These are phyloP conservation scores for Maudiozyma pseudohumilis DNA, from an alignment of 805 yeast genomes.

Conservation along the genomic window DNA sequence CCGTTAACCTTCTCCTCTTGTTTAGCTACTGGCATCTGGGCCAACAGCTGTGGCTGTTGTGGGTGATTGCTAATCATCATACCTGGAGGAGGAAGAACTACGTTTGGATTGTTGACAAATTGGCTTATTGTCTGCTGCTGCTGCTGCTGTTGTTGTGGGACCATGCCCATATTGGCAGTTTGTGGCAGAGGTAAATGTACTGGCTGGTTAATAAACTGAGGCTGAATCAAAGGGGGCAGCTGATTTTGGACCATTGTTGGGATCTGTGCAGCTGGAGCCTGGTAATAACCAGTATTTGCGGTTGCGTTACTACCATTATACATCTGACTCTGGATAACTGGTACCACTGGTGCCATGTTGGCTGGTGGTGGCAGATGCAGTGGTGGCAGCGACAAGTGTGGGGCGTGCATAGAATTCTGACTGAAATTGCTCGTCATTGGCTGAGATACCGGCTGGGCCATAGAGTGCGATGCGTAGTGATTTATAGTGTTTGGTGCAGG, in stretches of 20 bases:
- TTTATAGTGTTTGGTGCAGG: neutral
- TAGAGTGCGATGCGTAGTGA: neutral
- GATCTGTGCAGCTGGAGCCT: slow-evolving; percentile 5
- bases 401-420: too few species aligned
- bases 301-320: neutral
- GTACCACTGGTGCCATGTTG: too few species aligned
- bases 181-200: neutral
- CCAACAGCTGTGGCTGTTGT: slow-evolving; percentile 8
- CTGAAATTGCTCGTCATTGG: neutral
- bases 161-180: neutral
- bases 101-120: neutral
- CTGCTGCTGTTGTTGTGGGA: neutral
- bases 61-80: slow-evolving; percentile 5
- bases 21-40: slow-evolving; percentile 3
- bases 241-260: too few species aligned
- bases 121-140: neutral
- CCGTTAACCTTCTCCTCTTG: slow-evolving; percentile 35
- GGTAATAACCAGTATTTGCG: neutral
- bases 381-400: too few species aligned
- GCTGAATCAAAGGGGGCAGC: slow-evolving; percentile 6
- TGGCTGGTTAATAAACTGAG: slow-evolving; percentile 1
- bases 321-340: too few species aligned
- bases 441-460: too few species aligned
- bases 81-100: slow-evolving; percentile 15
- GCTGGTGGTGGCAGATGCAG: neutral